phyloP scores from a whole-genome alignment of 1,139 yeast species.

The Yamadazyma pseudoaaseri region DNA sequence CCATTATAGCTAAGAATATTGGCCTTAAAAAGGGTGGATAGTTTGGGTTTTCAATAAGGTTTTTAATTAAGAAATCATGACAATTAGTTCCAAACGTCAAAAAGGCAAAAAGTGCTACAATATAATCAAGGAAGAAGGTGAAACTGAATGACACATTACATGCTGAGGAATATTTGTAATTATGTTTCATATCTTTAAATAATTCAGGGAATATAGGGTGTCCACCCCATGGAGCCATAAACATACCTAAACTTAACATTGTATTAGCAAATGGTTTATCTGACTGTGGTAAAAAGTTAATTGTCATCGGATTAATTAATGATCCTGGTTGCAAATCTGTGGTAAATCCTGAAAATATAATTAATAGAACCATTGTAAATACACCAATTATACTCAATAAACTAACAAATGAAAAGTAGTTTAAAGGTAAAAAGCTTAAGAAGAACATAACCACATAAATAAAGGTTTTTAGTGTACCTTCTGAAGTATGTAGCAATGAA shows the following conservation, averaged over 20 bases:
- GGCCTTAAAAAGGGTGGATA: conserved; percentile 34
- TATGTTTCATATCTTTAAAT: conserved; percentile 81
- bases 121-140: conserved; percentile 34
- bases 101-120: conserved; percentile 36
- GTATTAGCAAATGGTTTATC: conserved; percentile 33
- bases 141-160: conserved; percentile 32
- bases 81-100: conserved; percentile 41
- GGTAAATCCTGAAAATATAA: conserved; percentile 62
- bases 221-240: conserved; percentile 91
- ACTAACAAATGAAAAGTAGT: conserved; percentile 68
- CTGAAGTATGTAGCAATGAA: conserved; percentile 55
- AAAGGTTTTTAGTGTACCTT: conserved; percentile 47
- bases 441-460: conserved; percentile 51
- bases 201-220: conserved; percentile 84
- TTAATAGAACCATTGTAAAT: conserved; percentile 55
- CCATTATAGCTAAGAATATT: conserved; percentile 34
- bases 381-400: conserved; percentile 76
- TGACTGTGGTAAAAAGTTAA: conserved; percentile 50
- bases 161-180: conserved; percentile 34
- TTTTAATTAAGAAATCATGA: conserved; percentile 40
- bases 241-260: conserved; percentile 66
- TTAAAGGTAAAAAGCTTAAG: conserved; percentile 72
- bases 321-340: conserved; percentile 65
- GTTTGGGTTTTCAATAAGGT: conserved; percentile 31
- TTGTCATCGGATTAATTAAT: conserved; percentile 50